Evolutionary conservation across 192 early-diverging fungal species (phyloP).

Genomic region (Coemansia sp.): DNA sequence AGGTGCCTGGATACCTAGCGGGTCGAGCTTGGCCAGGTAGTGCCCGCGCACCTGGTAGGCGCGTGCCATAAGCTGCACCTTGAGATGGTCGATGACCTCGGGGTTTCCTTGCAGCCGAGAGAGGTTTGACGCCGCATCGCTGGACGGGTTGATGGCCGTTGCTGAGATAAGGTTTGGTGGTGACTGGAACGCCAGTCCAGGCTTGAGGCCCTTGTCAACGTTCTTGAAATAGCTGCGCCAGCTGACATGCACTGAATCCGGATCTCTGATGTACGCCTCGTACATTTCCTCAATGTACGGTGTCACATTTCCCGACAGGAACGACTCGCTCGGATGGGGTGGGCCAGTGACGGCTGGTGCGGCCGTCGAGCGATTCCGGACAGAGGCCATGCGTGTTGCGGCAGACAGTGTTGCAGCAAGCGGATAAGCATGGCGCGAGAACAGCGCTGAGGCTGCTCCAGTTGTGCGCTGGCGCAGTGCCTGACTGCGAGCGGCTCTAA

Average conservation of each 20-base stretch:
- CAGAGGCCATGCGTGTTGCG: slow-evolving; percentile 9
- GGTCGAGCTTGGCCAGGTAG: slow-evolving; percentile 93
- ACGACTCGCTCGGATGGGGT: slow-evolving; percentile 72
- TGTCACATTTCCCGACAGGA: slow-evolving; percentile 84
- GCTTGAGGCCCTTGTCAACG: slow-evolving; percentile 64
- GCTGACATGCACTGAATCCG: slow-evolving; percentile 87
- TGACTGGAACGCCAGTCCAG: slow-evolving; percentile 75
- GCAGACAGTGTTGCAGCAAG: slow-evolving; percentile 12
- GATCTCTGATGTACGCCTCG: slow-evolving; percentile 87
- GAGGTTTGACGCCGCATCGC: slow-evolving; percentile 55
- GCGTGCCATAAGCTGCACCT: slow-evolving; percentile 94
- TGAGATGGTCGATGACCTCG: slow-evolving; percentile 95
- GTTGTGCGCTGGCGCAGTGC: slow-evolving; percentile 44
- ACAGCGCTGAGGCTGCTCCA: slow-evolving; percentile 20
- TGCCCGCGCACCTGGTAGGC: slow-evolving; percentile 98
- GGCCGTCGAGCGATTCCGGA: slow-evolving; percentile 45
- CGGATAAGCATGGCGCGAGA: slow-evolving; percentile 14
- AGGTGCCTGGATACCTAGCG: slow-evolving; percentile 79
- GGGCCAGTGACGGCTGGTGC: slow-evolving; percentile 13
- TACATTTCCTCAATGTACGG: slow-evolving; percentile 97
- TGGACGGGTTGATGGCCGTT: slow-evolving; percentile 62
- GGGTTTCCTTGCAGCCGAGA: slow-evolving; percentile 59
- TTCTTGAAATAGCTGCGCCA: slow-evolving; percentile 98
- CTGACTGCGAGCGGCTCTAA: slow-evolving; percentile 54
- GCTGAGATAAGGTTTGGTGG: slow-evolving; percentile 80